Base-by-base conservation (phyloP, 2,329 filamentous ascomycete genomes). In the Aspergillus vadensis region DNA sequence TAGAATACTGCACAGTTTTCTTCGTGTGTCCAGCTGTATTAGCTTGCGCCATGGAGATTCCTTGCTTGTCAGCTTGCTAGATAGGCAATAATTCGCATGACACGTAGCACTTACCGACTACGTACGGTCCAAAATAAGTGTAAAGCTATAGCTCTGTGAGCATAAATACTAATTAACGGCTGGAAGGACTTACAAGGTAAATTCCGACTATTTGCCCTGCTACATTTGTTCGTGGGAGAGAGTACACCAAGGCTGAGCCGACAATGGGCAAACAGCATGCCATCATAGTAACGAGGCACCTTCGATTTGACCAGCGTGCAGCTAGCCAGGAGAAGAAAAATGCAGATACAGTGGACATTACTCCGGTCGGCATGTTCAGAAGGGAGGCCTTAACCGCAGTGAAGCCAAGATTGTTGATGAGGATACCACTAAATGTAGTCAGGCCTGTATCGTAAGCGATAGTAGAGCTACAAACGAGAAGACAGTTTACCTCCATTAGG, bases 1-100 rank as follows among this genome's bases (percentile, higher is more conserved):
- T 72, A 23, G 74, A 74, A 57, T 75, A 77, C 12, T 75, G 69
- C 5, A 78, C 68, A 17, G 70, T 73, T 57, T 79, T 79, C 67
- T 80, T 80, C n/a, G 77, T 79, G 57, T 74, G 66, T 5, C 74
- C 74, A 23, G 73, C 71, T 0, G 70, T 74, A 58, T 76, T 76
- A 23, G 73, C 73, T 55, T 71, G 70, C 14, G 64, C 63, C 36
- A 74, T 61, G 17, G 69, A 71, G 47, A 72, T 69, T 27, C 25
- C 25, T 27, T 27, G 25, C 25, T 27, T 27, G 25, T 27, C 25
- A 27, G 25, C 25, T 27, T 27, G 25, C 25, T 7, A 6, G 7
- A 27, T 27, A 27, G 25, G 25, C 4, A 27, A 27, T 7, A 27
- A 27, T 27, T 7, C 25, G 8, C 25, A 27, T 27, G 25, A 27